Evolutionary conservation across 2,329 filamentous ascomycete genomes (phyloP).

Genomic region (Drechslerella coelobrocha): DNA sequence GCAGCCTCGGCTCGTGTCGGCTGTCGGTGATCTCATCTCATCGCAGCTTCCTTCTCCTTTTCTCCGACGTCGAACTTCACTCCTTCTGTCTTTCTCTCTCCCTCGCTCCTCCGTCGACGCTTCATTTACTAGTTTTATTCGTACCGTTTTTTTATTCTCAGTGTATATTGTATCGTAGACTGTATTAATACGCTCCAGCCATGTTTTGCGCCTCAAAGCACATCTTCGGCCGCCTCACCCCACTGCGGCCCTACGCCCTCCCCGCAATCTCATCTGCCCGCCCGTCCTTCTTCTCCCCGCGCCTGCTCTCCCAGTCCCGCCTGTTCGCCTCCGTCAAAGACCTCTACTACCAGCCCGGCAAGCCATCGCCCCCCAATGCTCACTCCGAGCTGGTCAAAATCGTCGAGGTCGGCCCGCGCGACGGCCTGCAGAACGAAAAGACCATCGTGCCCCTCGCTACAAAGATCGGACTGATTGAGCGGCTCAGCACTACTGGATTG

Average conservation of each 20-base stretch:
- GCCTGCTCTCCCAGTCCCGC: slow-evolving; percentile 31
- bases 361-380: neutral
- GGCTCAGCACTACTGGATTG: slow-evolving; percentile 72
- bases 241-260: slow-evolving; percentile 11
- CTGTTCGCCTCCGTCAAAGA: slow-evolving; percentile 36
- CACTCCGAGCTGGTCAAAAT: slow-evolving; percentile 64
- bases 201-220: slow-evolving; percentile 50
- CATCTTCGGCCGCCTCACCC: slow-evolving; percentile 42
- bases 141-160: neutral
- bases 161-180: neutral
- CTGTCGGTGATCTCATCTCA: slow-evolving; percentile 2
- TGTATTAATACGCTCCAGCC: neutral
- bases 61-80: neutral
- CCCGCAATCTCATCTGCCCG: slow-evolving; percentile 10
- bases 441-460: slow-evolving; percentile 71
- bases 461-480: slow-evolving; percentile 77
- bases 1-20: neutral
- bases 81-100: neutral
- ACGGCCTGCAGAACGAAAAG: slow-evolving; percentile 88
- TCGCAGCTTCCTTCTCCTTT: neutral
- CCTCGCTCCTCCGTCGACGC: neutral
- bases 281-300: slow-evolving; percentile 41
- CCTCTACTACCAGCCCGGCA: slow-evolving; percentile 5
- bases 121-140: neutral
- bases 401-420: slow-evolving; percentile 82